These are phyloP conservation scores for Candida verbasci DNA, from an alignment of 805 yeast genomes.

Conservation along the genomic window DNA sequence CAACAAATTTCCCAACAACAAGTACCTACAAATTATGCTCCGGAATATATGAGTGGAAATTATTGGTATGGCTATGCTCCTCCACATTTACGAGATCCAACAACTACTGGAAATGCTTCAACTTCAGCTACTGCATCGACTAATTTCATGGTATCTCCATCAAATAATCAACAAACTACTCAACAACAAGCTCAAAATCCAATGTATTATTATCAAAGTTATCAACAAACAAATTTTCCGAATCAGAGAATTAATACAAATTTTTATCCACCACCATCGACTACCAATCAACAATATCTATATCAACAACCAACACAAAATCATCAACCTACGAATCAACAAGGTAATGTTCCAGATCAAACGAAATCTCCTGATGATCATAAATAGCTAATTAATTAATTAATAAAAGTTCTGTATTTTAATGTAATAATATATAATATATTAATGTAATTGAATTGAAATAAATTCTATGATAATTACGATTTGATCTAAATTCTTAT, in stretches of 20 bases:
- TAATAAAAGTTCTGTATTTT: too few relatives aligned
- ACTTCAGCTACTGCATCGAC: too few relatives aligned
- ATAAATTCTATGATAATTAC: too few relatives aligned
- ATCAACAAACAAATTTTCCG: background rate
- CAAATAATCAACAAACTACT: background rate
- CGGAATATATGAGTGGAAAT: conserved; percentile 10
- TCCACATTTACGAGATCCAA: conserved; percentile 5
- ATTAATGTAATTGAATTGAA: too few relatives aligned
- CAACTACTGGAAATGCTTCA: background rate
- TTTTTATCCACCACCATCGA: conserved; percentile 2
- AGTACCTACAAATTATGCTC: background rate
- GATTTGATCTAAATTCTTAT: too few relatives aligned
- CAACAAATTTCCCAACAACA: conserved; percentile 7
- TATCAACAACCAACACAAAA: conserved; percentile 1
- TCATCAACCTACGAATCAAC: background rate
- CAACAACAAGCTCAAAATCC: conserved; percentile 1
- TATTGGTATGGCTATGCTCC: conserved; percentile 11
- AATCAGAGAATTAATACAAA: conserved; percentile 2
- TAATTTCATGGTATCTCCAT: background rate
- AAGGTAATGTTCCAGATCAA: background rate
- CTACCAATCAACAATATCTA: background rate
- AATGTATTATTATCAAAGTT: conserved; percentile 1
- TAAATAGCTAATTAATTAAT: too few relatives aligned
- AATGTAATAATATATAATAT: too few relatives aligned
- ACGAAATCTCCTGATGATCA: background rate